A percentile compares a stretch with the other conserved stretches of the same genome.
These are phyloP conservation scores for Candida nonsorbophila DNA, from an alignment of 805 yeast species.

Conservation along the genomic window DNA sequence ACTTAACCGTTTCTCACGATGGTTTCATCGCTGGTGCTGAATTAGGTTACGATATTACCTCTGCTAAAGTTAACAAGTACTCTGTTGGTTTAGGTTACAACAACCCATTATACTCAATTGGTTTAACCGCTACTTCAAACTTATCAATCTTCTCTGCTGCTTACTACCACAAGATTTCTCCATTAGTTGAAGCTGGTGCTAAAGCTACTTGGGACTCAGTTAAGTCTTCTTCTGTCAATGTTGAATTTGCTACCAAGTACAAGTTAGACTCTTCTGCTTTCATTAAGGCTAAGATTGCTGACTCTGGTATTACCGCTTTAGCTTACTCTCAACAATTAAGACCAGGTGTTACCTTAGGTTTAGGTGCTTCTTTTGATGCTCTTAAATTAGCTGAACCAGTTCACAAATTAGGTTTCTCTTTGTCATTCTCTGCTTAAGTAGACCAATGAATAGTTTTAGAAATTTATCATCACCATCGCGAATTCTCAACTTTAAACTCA, in stretches of 20 bases:
- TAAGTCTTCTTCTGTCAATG: slow-evolving; percentile 73
- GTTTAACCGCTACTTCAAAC: slow-evolving; percentile 81
- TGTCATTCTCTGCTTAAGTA: slow-evolving; percentile 82
- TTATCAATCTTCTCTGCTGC: slow-evolving; percentile 89
- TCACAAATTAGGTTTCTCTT: slow-evolving; percentile 95
- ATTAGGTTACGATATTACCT: slow-evolving; percentile 90
- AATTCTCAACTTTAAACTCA: neutral
- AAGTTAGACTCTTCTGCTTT: slow-evolving; percentile 80
- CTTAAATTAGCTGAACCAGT: slow-evolving; percentile 92
- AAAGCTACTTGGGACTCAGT: slow-evolving; percentile 94
- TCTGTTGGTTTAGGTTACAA: slow-evolving; percentile 92
- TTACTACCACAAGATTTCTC: slow-evolving; percentile 93
- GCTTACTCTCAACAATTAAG: slow-evolving; percentile 92
- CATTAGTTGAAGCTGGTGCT: slow-evolving; percentile 94
- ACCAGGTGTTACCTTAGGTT: slow-evolving; percentile 94
- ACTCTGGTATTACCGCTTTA: slow-evolving; percentile 89
- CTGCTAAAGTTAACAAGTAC: slow-evolving; percentile 90
- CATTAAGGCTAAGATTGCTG: slow-evolving; percentile 95
- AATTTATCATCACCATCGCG: neutral
- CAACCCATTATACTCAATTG: slow-evolving; percentile 80
- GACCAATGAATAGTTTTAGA: neutral
- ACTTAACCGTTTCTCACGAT: slow-evolving; percentile 90
- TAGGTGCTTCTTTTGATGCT: slow-evolving; percentile 96
- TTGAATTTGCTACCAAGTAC: slow-evolving; percentile 96
- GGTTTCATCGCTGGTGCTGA: slow-evolving; percentile 97